phyloP scores from a whole-genome alignment of 257 asterid species.

The Coffea eugenioides region DNA sequence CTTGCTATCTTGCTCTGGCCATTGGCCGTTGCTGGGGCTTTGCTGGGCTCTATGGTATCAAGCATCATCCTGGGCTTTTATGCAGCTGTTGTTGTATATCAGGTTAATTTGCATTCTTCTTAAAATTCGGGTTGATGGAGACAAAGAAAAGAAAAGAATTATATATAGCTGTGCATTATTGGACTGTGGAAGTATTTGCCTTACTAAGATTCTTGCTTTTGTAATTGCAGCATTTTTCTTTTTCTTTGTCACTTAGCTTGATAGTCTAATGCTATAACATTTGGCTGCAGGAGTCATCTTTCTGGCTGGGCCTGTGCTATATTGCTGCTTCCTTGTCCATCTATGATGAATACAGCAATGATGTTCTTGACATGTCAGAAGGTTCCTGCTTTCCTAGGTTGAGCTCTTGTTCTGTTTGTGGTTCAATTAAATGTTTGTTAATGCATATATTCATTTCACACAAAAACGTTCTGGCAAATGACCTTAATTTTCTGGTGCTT shows the following conservation, averaged over 20 bases:
- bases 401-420: not conserved
- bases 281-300: conserved; percentile 69
- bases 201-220: not conserved
- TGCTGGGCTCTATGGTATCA: conserved; percentile 69
- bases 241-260: conserved; percentile 3
- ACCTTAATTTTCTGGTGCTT: conserved; percentile 8
- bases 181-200: not conserved
- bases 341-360: conserved; percentile 94
- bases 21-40: conserved; percentile 82
- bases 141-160: not conserved
- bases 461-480: conserved; percentile 4
- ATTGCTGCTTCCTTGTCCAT: conserved; percentile 80
- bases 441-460: not conserved
- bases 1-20: conserved; percentile 97
- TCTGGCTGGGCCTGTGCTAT: conserved; percentile 86
- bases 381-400: conserved; percentile 97
- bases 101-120: conserved; percentile 47
- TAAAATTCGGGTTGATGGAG: not conserved
- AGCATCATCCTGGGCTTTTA: conserved; percentile 83
- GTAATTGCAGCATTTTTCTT: conserved; percentile 1
- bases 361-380: conserved; percentile 88
- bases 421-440: not conserved
- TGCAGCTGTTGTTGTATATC: conserved; percentile 84
- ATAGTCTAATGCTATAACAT: conserved; percentile 3
- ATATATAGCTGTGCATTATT: too few relatives aligned